Evolutionary conservation across 768 basidiomycete genomes (phyloP), one percentile per base, ranked within the genome.

Genomic region (Leccinum truebloodii): DNA sequence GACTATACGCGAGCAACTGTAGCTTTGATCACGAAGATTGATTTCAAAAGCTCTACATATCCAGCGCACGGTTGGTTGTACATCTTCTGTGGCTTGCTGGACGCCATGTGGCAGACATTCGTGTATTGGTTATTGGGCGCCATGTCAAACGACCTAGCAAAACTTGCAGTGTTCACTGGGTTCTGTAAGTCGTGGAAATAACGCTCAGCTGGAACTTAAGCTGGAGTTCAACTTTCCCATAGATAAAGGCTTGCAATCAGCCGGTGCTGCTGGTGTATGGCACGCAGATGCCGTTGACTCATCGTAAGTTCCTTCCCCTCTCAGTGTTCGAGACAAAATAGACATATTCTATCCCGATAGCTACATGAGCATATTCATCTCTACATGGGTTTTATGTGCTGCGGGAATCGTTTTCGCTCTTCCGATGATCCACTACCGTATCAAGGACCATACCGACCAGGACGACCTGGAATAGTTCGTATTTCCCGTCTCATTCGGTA

Each of bases 121-220:
- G 86, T 86, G 7, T 92, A 92, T 71, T 91, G 89, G 89, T 77
- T 90, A 66, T 87, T 91, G 83, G 91, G 92, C 41, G 87, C 89
- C 14, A 90, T 94, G 87, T 90, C 89, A 24, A 92, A 93, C 65
- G 86, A 92, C 71, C 86, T 89, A 12, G 83, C 81, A 2, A 91
- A 90, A 70, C 34, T 54, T 92, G 73, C 83, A 94, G 82, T 91
- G 69, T 88, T 94, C 67, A 78, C 86, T 16, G 92, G 92, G 46
- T 90, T 94, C 67, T 93, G 90, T 92, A 69, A 66, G 88, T 81
- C 9, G 62, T 35, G 24, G 41, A 48, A 30, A n/a, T 35, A 34
- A 28, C 16, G 10, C 13, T 22, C 9, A 22, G 18, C 46, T 26
- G n/a, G 28, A 39, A 48, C 41, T 8, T 8, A 6, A 24, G 22